Evolutionary conservation across 2,329 filamentous ascomycete genomes (phyloP), one percentile per base, ranked within the genome.

Genomic region (Akanthomyces uredinophilus): DNA sequence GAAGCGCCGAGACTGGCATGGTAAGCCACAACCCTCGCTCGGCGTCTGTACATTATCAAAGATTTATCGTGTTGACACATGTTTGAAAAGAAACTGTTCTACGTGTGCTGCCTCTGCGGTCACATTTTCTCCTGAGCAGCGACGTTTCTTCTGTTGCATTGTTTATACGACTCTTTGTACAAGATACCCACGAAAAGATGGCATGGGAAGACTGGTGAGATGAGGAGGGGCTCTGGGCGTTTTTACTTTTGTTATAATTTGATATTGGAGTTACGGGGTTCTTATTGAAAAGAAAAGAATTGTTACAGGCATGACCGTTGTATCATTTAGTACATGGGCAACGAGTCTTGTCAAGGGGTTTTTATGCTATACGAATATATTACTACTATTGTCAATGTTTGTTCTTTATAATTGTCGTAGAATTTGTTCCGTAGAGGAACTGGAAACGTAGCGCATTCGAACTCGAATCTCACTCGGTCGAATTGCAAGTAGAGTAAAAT

Each of bases 1-100:
- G 95, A 77, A 96, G 90, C 68, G 91, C 92, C 54, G 93, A 98
- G 77, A 99, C 95, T 50, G 95, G 95, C 79, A 99, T 99, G 95
- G 95, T 98, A 78, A 82, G 90, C 71, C 59, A 51, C 22, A 62
- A 10, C 10, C 27, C 47, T 29, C 6, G 6, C 61, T 13, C 27
- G 37, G 24, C 47, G 37, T 47, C 29, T 27, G 13, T n/a, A 22
- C n/a, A 63, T 18, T 61, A 54, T 55, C 57, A 52, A 27, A 7
- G 35, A 22, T 20, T 6, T 29, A 4, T 43, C 14, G 37, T 62
- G 39, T 58, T 62, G 22, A 62, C 60, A 56, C 54, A 8, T 56
- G 27, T 14, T 41, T 22, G 10, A 13, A 5, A 68, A 95, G 91
- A 93, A 92, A 92, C 78, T 95, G 53, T 94, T 94, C 74, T 94